Evolutionary conservation across 2,329 filamentous ascomycete genomes (phyloP).

Genomic region (Fusarium sp.): DNA sequence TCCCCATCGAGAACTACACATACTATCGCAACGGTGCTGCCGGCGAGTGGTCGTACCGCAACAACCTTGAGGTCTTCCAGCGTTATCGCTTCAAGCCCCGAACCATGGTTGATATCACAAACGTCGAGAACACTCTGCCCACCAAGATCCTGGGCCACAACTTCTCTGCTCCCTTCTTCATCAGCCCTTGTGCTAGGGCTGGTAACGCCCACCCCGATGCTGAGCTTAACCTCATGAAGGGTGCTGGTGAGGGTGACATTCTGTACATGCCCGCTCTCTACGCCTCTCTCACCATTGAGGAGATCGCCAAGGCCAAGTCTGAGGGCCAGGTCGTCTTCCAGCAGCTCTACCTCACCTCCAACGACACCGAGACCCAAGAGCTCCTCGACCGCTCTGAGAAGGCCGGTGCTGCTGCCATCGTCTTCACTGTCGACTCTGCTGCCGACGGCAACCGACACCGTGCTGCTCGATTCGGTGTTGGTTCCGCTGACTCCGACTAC

Average conservation of each 20-base stretch:
- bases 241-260: conserved; percentile 56
- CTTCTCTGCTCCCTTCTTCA: conserved; percentile 64
- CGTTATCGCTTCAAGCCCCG: conserved; percentile 58
- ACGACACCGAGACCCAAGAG: conserved; percentile 45
- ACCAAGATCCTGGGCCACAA: conserved; percentile 62
- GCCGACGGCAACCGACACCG: conserved; percentile 52
- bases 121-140: conserved; percentile 49
- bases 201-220: conserved; percentile 55
- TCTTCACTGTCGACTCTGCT: conserved; percentile 52
- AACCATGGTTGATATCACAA: conserved; percentile 59
- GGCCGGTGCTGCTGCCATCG: conserved; percentile 47
- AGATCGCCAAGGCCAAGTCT: conserved; percentile 49
- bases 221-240: conserved; percentile 60
- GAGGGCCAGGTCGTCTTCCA: conserved; percentile 51
- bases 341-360: conserved; percentile 44
- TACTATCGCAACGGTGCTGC: conserved; percentile 65
- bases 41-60: conserved; percentile 64
- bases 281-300: conserved; percentile 46
- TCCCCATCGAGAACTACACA: conserved; percentile 58
- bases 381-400: conserved; percentile 45
- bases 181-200: conserved; percentile 57
- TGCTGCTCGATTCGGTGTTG: conserved; percentile 50
- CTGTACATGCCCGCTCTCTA: conserved; percentile 57
- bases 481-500: conserved; percentile 45
- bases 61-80: conserved; percentile 63